phyloP scores from a whole-genome alignment of 2,329 filamentous ascomycete genomes.

The Ophiognomonia clavigignenti-juglandacearum region DNA sequence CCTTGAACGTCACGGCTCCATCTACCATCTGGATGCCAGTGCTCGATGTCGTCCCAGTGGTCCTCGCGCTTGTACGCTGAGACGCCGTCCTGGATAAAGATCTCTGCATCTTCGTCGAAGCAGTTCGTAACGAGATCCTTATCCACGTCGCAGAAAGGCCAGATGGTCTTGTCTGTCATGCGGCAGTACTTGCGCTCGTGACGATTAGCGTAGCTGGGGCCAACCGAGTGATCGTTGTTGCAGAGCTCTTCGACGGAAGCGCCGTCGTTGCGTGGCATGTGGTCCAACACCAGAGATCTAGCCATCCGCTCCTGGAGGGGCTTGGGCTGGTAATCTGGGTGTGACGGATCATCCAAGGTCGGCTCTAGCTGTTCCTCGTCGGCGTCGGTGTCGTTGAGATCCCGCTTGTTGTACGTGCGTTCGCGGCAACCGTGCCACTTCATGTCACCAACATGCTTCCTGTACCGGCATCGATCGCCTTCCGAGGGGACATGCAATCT shows the following conservation, averaged over 20 bases:
- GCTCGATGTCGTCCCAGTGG: constrained; percentile 3
- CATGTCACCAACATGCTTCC: too few species aligned
- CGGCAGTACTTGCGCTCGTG: not conserved
- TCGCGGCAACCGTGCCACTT: too few species aligned
- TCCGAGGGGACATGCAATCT: too few species aligned
- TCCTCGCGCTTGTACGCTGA: not conserved
- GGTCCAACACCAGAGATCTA: not conserved
- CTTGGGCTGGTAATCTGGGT: not conserved
- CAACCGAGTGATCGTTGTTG: not conserved
- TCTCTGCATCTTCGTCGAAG: constrained; percentile 1
- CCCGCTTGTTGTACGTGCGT: too few species aligned
- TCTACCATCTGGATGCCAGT: not conserved
- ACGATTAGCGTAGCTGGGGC: constrained; percentile 3
- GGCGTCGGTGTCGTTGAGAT: too few species aligned
- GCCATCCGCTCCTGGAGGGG: not conserved
- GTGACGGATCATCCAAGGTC: not conserved
- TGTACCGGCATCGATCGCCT: too few species aligned
- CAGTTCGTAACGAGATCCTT: not conserved
- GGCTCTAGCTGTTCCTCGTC: too few species aligned
- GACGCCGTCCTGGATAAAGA: not conserved
- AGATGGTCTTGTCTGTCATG: constrained; percentile 6
- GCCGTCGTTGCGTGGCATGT: not conserved
- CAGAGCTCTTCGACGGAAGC: not conserved
- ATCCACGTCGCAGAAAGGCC: constrained; percentile 3
- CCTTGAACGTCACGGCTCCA: not conserved